phyloP scores from a whole-genome alignment of 495 filamentous ascomycete species.

The Durotheca rogersii region DNA sequence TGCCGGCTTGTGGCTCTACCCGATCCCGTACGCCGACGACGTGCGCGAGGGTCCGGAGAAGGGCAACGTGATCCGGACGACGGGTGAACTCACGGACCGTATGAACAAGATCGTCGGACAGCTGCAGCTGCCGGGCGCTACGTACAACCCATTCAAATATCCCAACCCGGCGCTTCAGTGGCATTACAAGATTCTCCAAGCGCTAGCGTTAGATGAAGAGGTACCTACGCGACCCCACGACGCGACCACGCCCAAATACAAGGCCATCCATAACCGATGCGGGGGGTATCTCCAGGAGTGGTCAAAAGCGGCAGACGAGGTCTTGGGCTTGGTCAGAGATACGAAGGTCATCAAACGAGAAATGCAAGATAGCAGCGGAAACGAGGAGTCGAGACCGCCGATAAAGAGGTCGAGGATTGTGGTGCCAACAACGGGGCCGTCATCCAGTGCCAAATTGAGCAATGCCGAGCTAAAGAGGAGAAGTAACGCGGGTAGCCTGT shows the following conservation, averaged over 20 bases:
- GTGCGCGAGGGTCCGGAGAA: conserved; percentile 68
- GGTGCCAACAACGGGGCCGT: conserved; percentile 16
- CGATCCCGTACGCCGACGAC: conserved; percentile 89
- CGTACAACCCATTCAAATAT: conserved; percentile 82
- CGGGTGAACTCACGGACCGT: conserved; percentile 69
- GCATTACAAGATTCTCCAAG: conserved; percentile 95
- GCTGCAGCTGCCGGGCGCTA: conserved; percentile 82
- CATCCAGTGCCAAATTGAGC: conserved; percentile 40
- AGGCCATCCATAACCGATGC: conserved; percentile 78
- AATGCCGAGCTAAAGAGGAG: conserved; percentile 59
- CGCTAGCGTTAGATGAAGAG: conserved; percentile 89
- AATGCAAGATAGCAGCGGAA: conserved; percentile 35
- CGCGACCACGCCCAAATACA: conserved; percentile 79
- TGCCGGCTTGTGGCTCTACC: conserved; percentile 85
- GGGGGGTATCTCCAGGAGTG: conserved; percentile 76
- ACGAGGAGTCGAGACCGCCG: conserved; percentile 39
- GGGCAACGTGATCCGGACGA: conserved; percentile 54
- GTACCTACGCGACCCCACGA: conserved; percentile 78
- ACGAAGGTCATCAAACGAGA: conserved; percentile 47
- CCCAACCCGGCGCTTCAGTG: conserved; percentile 95
- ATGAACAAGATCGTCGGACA: conserved; percentile 84
- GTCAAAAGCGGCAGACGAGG: conserved; percentile 52
- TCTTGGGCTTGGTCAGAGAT: conserved; percentile 26
- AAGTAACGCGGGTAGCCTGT: conserved; percentile 59
- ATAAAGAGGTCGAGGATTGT: conserved; percentile 44